Conservation (phyloP, 805 yeast species). For the Teunomyces kruisii region DNA sequence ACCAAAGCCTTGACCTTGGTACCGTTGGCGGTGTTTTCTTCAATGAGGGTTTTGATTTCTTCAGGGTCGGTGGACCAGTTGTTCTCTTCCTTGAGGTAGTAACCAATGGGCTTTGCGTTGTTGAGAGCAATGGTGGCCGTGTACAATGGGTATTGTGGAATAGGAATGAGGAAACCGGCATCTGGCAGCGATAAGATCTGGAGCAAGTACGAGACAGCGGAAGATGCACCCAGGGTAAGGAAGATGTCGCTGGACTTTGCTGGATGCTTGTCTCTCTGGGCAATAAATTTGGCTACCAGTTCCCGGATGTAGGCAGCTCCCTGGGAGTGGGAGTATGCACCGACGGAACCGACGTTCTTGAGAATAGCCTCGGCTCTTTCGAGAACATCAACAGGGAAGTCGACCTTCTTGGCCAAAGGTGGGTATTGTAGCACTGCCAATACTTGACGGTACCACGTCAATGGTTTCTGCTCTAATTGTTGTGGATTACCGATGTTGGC, state of each 20-base stretch:
- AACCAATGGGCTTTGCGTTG: constrained; percentile 80
- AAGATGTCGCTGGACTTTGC: constrained; percentile 73
- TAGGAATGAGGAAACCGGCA: constrained; percentile 84
- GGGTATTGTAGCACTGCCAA: constrained; percentile 87
- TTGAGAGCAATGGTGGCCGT: constrained; percentile 91
- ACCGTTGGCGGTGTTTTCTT: constrained; percentile 49
- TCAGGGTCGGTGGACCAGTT: constrained; percentile 82
- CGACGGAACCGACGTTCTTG: constrained; percentile 72
- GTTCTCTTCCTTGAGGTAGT: constrained; percentile 75
- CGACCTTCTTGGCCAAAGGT: constrained; percentile 40
- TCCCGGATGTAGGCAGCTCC: constrained; percentile 75
- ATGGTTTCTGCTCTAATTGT: constrained; percentile 89
- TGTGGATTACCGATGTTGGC: constrained; percentile 99
- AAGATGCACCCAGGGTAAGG: constrained; percentile 92
- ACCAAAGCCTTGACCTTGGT: constrained; percentile 76
- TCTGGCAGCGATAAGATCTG: constrained; percentile 64
- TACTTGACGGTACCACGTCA: constrained; percentile 94
- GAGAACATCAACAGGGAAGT: constrained; percentile 66
- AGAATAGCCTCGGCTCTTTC: constrained; percentile 66
- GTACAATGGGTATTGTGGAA: constrained; percentile 96
- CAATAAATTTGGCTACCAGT: constrained; percentile 78
- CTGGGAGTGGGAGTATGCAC: constrained; percentile 94
- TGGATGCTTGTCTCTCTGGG: constrained; percentile 67
- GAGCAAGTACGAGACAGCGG: constrained; percentile 81
- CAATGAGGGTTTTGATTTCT: constrained; percentile 57